Percentiles rank a stretch among this genome's conserved stretches.
Evolutionary conservation across 306 rosid species (phyloP).

Genomic region (Castanea crenata): DNA sequence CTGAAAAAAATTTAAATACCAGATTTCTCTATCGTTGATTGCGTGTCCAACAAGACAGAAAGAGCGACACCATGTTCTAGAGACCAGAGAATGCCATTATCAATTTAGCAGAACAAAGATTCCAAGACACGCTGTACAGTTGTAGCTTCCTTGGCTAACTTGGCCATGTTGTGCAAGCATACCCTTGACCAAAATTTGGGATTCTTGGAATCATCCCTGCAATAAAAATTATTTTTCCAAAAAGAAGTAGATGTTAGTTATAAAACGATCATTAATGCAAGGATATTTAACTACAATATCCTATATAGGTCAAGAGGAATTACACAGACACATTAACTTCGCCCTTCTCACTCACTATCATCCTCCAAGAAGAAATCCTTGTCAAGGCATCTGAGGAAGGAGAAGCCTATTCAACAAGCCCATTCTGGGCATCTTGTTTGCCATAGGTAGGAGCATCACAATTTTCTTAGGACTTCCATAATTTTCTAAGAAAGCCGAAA

Average conservation of each 20-base stretch:
- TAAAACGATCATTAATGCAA: conserved; percentile 1
- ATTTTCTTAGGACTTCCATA: conserved; percentile 39
- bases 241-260: conserved; percentile 15
- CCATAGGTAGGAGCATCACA: conserved; percentile 10
- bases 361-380: conserved; percentile 49
- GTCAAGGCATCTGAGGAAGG: neutral
- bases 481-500: conserved; percentile 63
- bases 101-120: conserved; percentile 80
- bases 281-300: conserved; percentile 11
- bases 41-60: conserved; percentile 67
- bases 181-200: conserved; percentile 66
- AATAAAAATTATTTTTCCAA: neutral
- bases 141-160: conserved; percentile 84
- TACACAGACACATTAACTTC: conserved; percentile 47
- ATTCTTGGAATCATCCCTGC: conserved; percentile 41
- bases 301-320: conserved; percentile 11
- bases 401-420: no score
- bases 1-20: conserved; percentile 39
- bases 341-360: conserved; percentile 61
- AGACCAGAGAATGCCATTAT: conserved; percentile 73
- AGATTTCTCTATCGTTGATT: conserved; percentile 66
- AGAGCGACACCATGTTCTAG: conserved; percentile 60
- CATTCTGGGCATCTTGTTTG: neutral
- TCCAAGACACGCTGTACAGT: conserved; percentile 86
- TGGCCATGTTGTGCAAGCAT: conserved; percentile 31